Conservation (phyloP, 805 yeast genomes). For the Blastobotrys americana region DNA sequence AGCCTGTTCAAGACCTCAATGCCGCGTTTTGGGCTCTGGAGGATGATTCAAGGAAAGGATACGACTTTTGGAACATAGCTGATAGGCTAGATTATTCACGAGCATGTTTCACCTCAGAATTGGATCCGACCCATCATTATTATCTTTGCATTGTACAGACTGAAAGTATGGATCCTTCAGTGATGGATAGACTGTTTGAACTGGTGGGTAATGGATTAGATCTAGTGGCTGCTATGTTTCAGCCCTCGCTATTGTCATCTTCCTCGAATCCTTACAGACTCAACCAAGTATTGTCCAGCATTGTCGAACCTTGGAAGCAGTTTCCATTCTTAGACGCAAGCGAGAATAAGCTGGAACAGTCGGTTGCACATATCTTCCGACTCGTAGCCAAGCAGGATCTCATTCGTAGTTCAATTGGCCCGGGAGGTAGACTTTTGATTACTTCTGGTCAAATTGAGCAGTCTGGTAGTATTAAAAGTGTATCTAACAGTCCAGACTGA, state of each 20-base stretch:
- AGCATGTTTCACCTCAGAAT: neutral
- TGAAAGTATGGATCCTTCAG: neutral
- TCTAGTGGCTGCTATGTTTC: neutral
- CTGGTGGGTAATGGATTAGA: neutral
- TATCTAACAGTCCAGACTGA: too few species aligned
- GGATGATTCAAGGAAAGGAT: neutral
- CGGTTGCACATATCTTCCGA: neutral
- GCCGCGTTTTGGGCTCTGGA: conserved; percentile 5
- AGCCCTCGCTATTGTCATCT: neutral
- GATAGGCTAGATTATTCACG: neutral
- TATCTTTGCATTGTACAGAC: neutral
- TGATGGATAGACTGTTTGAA: neutral
- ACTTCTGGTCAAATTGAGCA: too few species aligned
- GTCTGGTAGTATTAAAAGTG: too few species aligned
- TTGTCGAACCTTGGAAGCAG: conserved; percentile 4
- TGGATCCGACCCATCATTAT: neutral
- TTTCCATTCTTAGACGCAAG: neutral
- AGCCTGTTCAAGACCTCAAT: neutral
- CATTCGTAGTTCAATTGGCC: conserved; percentile 3
- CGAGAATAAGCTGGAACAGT: neutral
- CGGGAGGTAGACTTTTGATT: conserved; percentile 1
- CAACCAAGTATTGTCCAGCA: neutral
- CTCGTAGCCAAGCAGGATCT: neutral
- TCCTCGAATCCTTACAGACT: neutral
- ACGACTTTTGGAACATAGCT: conserved; percentile 3